A percentile compares a stretch with the other conserved stretches of the same genome.
These are phyloP conservation scores for Mucuna pruriens DNA, from an alignment of 306 rosid genomes.

Conservation along the genomic window DNA sequence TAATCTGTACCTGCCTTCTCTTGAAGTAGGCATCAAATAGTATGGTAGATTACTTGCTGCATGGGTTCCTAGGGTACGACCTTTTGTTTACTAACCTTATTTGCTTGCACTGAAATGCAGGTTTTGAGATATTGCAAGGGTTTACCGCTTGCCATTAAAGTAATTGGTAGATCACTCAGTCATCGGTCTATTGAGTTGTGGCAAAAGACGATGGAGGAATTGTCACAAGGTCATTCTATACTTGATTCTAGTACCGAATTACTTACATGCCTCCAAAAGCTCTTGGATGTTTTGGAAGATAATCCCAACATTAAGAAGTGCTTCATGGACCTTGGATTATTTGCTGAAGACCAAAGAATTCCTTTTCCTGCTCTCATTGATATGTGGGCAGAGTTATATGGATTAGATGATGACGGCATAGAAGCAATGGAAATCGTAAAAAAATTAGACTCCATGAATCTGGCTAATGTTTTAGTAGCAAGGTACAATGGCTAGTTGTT, in stretches of 20 bases:
- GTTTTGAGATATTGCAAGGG: conserved; percentile 57
- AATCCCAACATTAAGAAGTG: conserved; percentile 50
- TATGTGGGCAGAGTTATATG: conserved; percentile 58
- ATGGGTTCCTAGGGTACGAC: not conserved
- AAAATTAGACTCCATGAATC: conserved; percentile 43
- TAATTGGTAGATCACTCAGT: conserved; percentile 53
- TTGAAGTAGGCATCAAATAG: not conserved
- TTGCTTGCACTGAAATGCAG: conserved; percentile 38
- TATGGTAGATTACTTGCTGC: not conserved
- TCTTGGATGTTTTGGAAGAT: conserved; percentile 51
- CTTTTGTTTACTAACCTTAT: not conserved
- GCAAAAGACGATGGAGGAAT: conserved; percentile 39
- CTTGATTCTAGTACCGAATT: conserved; percentile 47
- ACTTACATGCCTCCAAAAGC: conserved; percentile 47
- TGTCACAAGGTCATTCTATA: conserved; percentile 47
- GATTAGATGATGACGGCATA: conserved; percentile 43
- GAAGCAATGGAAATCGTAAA: conserved; percentile 39
- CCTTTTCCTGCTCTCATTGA: conserved; percentile 56
- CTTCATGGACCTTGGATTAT: conserved; percentile 72
- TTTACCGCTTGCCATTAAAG: conserved; percentile 56
- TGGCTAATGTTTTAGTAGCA: conserved; percentile 47
- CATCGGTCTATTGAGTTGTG: conserved; percentile 39
- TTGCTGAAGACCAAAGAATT: conserved; percentile 65
- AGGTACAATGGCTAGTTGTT: conserved; percentile 48
- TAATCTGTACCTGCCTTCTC: not conserved